Percentiles rank a stretch among this genome's conserved stretches.
phyloP scores from a whole-genome alignment of 2,329 filamentous ascomycete species.

The Elsinoe necatrix region DNA sequence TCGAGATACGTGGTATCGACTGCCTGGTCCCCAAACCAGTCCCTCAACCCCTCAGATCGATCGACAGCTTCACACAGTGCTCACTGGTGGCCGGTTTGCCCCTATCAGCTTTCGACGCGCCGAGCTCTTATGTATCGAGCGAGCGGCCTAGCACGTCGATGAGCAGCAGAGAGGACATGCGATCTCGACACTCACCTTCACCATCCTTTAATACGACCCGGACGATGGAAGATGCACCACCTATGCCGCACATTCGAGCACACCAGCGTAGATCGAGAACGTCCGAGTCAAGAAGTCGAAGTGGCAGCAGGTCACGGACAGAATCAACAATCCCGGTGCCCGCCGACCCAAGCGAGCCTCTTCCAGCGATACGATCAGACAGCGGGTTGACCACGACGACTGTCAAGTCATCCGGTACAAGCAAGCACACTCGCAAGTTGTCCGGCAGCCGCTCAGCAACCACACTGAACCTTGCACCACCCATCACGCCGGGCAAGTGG shows the following conservation, averaged over 20 bases:
- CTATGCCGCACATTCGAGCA: neutral
- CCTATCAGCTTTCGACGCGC: slow-evolving; percentile 7
- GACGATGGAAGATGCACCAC: neutral
- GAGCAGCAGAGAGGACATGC: slow-evolving; percentile 1
- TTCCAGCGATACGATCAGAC: neutral
- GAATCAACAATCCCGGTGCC: neutral
- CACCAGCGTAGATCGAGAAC: neutral
- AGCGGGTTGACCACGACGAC: neutral
- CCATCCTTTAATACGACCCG: neutral
- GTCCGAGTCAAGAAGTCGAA: neutral
- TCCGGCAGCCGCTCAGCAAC: neutral
- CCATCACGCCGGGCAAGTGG: slow-evolving; percentile 1
- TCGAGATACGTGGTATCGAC: slow-evolving; percentile 37
- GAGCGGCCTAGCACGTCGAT: slow-evolving; percentile 4
- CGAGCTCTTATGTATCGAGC: slow-evolving; percentile 19
- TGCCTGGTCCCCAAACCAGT: slow-evolving; percentile 28
- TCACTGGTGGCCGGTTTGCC: neutral
- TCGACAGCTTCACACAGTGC: slow-evolving; percentile 11
- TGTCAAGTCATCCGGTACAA: neutral
- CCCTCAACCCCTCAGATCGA: neutral
- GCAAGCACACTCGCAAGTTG: neutral
- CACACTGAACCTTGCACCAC: neutral
- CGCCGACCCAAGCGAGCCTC: neutral
- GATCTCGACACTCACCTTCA: slow-evolving; percentile 3
- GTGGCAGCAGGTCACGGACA: neutral